A percentile compares a stretch with the other conserved stretches of the same genome.
phyloP scores from a whole-genome alignment of 140 eudicot genomes.

The Senecio squalidus region DNA sequence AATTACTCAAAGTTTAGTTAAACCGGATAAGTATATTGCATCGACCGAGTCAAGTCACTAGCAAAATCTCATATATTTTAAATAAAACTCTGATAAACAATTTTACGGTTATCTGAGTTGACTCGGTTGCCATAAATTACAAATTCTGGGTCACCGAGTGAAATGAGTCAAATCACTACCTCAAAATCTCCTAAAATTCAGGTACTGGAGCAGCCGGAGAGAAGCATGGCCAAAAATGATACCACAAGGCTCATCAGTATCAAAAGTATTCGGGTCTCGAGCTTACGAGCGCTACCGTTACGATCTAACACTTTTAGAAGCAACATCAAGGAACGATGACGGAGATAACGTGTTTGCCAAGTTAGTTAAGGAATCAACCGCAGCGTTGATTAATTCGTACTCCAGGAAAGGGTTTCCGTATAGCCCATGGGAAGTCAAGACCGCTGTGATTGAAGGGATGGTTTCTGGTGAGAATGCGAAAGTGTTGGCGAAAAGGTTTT shows the following conservation, averaged over 20 bases:
- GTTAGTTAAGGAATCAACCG: conserved; percentile 72
- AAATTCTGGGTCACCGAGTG: too few relatives aligned
- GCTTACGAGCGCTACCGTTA: conserved; percentile 71
- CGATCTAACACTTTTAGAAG: conserved; percentile 72
- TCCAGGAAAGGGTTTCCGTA: conserved; percentile 65
- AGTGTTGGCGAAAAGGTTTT: conserved; percentile 49
- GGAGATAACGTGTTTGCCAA: conserved; percentile 49
- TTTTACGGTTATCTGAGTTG: too few relatives aligned
- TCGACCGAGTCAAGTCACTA: too few relatives aligned
- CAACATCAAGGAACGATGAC: conserved; percentile 64
- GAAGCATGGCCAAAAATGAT: conserved; percentile 91
- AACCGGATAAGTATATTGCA: too few relatives aligned
- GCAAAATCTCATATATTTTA: too few relatives aligned
- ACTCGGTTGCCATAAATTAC: too few relatives aligned
- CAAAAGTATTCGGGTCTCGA: conserved; percentile 81
- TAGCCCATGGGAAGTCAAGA: conserved; percentile 83
- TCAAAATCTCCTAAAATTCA: conserved; percentile 9
- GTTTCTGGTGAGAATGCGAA: conserved; percentile 66
- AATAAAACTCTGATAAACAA: too few relatives aligned
- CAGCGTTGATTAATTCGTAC: conserved; percentile 79
- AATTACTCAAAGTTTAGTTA: too few relatives aligned
- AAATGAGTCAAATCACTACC: not conserved
- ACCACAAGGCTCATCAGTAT: conserved; percentile 69
- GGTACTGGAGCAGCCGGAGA: conserved; percentile 81
- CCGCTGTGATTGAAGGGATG: conserved; percentile 52